Conservation (phyloP, 2,329 filamentous ascomycete genomes). For the Neonectria faginata region DNA sequence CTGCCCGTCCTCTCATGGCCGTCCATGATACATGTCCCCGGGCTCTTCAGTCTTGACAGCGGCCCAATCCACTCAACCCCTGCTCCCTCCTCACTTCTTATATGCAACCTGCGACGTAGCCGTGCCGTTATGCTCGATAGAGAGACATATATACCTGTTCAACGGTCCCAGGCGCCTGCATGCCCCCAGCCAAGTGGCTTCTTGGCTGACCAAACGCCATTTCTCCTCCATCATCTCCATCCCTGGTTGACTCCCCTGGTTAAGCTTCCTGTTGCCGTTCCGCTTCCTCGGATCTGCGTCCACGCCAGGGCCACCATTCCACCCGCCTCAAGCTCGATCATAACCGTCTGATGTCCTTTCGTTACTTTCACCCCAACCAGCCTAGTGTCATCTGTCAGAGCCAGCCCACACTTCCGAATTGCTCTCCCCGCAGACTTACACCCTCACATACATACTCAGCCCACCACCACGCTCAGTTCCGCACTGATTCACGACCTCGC, state of each 20-base stretch:
- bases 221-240: slow-evolving; percentile 31
- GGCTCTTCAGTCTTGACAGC: slow-evolving; percentile 23
- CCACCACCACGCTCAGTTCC: slow-evolving; percentile 14
- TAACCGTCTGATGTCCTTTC: slow-evolving; percentile 39
- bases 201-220: slow-evolving; percentile 20
- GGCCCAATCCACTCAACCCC: slow-evolving; percentile 21
- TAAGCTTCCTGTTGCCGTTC: slow-evolving; percentile 19
- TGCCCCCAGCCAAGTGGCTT: slow-evolving; percentile 24
- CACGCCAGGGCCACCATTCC: slow-evolving; percentile 34
- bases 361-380: slow-evolving; percentile 49
- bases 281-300: slow-evolving; percentile 31
- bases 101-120: slow-evolving; percentile 18
- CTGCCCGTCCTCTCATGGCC: slow-evolving; percentile 16
- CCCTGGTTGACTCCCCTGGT: slow-evolving; percentile 8
- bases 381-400: slow-evolving; percentile 42
- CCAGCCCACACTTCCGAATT: slow-evolving; percentile 17
- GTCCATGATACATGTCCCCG: slow-evolving; percentile 19
- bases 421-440: slow-evolving; percentile 24
- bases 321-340: slow-evolving; percentile 34
- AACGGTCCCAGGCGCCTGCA: slow-evolving; percentile 17
- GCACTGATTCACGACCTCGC: slow-evolving; percentile 8
- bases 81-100: slow-evolving; percentile 18
- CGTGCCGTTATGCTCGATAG: slow-evolving; percentile 11
- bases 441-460: slow-evolving; percentile 26
- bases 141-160: slow-evolving; percentile 26